Evolutionary conservation across 1,284 basidiomycete genomes (phyloP).

Genomic region (Boletus subluridellus): DNA sequence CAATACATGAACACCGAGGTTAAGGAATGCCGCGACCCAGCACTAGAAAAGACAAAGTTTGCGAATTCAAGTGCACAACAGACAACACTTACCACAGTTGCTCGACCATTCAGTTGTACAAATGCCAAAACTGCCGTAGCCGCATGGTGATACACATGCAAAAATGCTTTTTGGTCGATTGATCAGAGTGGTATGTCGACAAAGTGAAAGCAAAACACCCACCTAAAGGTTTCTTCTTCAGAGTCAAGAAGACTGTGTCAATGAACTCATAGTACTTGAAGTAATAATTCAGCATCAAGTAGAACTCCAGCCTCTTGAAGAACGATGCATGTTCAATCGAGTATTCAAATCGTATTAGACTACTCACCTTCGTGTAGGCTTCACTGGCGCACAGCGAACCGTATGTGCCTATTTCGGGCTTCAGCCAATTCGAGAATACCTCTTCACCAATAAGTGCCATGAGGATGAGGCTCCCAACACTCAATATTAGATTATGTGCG

Average conservation of each 20-base stretch:
- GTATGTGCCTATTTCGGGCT: not conserved
- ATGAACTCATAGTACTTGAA: not conserved
- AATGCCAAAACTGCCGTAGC: not conserved
- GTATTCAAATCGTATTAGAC: not conserved
- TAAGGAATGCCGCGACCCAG: not conserved
- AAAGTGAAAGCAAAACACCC: not conserved
- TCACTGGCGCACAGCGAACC: not conserved
- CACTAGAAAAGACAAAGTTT: not conserved
- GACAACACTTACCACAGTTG: not conserved
- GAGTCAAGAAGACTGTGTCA: not conserved
- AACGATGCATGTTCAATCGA: not conserved
- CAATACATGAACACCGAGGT: not conserved
- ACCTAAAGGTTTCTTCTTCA: not conserved
- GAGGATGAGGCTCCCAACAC: not conserved
- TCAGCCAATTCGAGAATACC: not conserved
- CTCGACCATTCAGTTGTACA: not conserved
- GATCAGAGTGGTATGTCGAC: not conserved
- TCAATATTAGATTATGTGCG: not conserved
- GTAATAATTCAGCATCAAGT: not conserved
- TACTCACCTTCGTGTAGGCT: not conserved
- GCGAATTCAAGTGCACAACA: not conserved
- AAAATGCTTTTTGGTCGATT: not conserved
- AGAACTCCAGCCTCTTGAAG: not conserved
- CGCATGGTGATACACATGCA: not conserved
- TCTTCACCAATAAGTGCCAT: not conserved